Conservation (phyloP, 2,329 filamentous ascomycete genomes). For the Mollisia scopiformis region DNA sequence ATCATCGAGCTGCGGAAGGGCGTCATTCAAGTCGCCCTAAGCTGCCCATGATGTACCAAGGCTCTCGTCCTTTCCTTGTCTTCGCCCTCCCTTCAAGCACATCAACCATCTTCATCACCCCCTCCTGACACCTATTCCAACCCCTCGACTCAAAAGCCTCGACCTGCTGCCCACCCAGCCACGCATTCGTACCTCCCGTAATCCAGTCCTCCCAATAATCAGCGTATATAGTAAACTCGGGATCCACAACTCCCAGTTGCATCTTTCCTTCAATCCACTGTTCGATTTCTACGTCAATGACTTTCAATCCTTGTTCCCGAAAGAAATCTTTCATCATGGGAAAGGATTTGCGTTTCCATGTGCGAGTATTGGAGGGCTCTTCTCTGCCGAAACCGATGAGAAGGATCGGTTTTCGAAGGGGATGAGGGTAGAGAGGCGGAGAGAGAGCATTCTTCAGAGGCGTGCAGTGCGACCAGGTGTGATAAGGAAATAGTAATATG, state of each 20-base stretch:
- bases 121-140: background rate
- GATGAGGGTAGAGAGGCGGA: background rate
- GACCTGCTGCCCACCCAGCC: constrained; percentile 5
- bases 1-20: too few species aligned
- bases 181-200: background rate
- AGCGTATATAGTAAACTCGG: constrained; percentile 6
- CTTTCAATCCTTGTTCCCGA: background rate
- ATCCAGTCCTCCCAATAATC: constrained; percentile 11
- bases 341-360: constrained; percentile 7
- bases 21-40: too few species aligned
- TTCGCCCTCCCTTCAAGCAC: background rate
- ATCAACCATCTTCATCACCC: constrained; percentile 1
- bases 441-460: constrained; percentile 2
- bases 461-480: constrained; percentile 5
- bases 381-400: constrained; percentile 9
- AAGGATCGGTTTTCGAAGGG: constrained; percentile 6
- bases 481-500: constrained; percentile 7
- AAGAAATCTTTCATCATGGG: constrained; percentile 7
- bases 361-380: constrained; percentile 2
- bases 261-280: background rate
- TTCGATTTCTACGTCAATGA: background rate
- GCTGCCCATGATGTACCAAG: too few species aligned
- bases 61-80: background rate
- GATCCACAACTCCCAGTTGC: background rate
- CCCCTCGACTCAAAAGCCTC: constrained; percentile 5